phyloP scores from a whole-genome alignment of 441 rosid genomes.

The Eruca vesicaria region DNA sequence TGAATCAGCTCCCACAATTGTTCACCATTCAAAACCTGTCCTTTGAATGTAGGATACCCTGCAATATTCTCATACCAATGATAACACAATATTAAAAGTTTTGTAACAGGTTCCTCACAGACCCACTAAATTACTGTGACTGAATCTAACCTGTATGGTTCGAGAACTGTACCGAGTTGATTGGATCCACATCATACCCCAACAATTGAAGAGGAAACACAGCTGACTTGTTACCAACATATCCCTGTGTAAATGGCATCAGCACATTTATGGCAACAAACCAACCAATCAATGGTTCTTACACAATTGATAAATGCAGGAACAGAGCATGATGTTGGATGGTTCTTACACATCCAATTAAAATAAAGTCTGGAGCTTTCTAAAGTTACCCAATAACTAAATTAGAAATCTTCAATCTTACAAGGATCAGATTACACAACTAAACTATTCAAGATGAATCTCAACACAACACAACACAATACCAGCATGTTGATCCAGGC shows the following conservation, averaged over 20 bases:
- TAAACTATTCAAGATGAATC: not conserved
- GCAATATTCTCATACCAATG: constrained; percentile 11
- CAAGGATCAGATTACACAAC: not conserved
- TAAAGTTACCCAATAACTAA: not conserved
- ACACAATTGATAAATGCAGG: not conserved
- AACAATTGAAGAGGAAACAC: constrained; percentile 95
- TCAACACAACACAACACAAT: not conserved
- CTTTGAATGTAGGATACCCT: constrained; percentile 97
- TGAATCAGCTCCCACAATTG: constrained; percentile 86
- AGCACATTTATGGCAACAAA: not conserved
- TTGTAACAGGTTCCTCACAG: constrained; percentile 4
- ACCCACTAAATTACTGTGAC: not conserved
- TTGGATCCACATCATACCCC: constrained; percentile 97
- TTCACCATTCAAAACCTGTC: constrained; percentile 92
- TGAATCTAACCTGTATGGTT: constrained; percentile 79
- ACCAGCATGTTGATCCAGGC: not conserved
- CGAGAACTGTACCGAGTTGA: constrained; percentile 98
- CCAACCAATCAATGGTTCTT: not conserved
- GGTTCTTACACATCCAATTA: not conserved
- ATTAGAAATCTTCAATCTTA: not conserved
- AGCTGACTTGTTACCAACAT: constrained; percentile 98
- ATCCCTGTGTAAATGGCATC: constrained; percentile 57
- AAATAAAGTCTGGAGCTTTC: constrained; percentile 9
- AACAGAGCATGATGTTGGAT: not conserved
- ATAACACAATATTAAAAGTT: constrained; percentile 19